Percentiles rank a stretch among this genome's conserved stretches.
Evolutionary conservation across 2,329 filamentous ascomycete species (phyloP).

Genomic region (Ustilaginoidea virens): DNA sequence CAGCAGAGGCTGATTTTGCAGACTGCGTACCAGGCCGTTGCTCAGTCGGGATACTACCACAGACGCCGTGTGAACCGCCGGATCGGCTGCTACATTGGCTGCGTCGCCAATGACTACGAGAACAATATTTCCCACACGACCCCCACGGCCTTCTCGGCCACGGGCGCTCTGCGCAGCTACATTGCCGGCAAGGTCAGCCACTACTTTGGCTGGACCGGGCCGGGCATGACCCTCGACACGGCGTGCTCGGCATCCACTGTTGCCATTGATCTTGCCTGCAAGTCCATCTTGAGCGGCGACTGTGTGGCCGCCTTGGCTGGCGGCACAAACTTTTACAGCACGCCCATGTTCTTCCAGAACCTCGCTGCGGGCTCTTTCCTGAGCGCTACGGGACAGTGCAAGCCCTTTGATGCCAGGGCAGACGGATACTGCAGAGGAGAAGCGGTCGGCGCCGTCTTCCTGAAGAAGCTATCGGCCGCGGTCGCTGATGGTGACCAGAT

Average conservation of each 20-base stretch:
- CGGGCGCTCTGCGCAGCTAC: conserved; percentile 2
- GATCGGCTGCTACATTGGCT: conserved; percentile 4
- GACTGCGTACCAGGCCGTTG: conserved; percentile 1
- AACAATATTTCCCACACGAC: conserved; percentile 2
- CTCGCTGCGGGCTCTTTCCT: conserved; percentile 22
- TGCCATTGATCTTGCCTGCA: conserved; percentile 3
- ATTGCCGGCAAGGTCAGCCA: conserved; percentile 4
- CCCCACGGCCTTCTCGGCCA: conserved; percentile 1
- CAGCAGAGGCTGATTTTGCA: not conserved
- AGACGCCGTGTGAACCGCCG: not conserved
- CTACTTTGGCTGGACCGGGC: conserved; percentile 4
- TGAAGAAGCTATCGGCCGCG: conserved; percentile 67
- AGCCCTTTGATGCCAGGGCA: conserved; percentile 23
- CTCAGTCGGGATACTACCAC: not conserved
- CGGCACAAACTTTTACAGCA: conserved; percentile 37
- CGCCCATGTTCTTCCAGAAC: conserved; percentile 9
- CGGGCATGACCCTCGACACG: conserved; percentile 4
- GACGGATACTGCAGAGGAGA: conserved; percentile 77
- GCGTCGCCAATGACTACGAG: conserved; percentile 2
- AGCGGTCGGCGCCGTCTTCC: conserved; percentile 55
- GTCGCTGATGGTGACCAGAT: conserved; percentile 60
- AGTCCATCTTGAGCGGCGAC: conserved; percentile 22
- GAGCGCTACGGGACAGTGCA: conserved; percentile 13
- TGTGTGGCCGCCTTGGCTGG: conserved; percentile 48
- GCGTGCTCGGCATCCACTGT: conserved; percentile 4